Conservation (phyloP, 2,329 filamentous ascomycete species). For the Colletotrichum eremochloae region DNA sequence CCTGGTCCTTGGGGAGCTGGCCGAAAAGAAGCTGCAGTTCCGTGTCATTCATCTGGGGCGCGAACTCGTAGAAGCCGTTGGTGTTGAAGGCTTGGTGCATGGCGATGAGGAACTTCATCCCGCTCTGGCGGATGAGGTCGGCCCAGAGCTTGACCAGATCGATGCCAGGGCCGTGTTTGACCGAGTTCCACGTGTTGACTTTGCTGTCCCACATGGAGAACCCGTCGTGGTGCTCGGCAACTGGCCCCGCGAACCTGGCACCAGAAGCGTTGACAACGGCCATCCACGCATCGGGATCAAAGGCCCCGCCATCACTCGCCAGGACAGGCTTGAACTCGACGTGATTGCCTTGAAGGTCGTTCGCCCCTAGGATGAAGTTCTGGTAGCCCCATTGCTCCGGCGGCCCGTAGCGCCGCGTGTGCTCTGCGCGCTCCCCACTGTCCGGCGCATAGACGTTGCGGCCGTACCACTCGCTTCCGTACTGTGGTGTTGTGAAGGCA, state of each 20-base stretch:
- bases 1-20: neutral
- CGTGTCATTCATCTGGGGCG: neutral
- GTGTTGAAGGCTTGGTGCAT: neutral
- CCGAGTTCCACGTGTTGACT: neutral
- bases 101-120: neutral
- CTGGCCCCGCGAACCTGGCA: neutral
- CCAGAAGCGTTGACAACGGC: neutral
- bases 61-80: neutral
- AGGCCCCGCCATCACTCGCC: neutral
- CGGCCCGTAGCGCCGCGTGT: neutral
- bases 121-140: neutral
- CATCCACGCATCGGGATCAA: neutral
- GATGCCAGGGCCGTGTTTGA: neutral
- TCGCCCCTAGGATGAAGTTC: neutral
- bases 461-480: neutral
- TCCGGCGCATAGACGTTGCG: neutral
- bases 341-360: neutral
- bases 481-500: neutral
- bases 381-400: neutral
- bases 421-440: neutral
- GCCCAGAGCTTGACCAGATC: neutral
- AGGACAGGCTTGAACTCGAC: neutral
- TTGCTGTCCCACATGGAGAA: neutral
- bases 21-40: neutral
- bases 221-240: neutral